These are phyloP conservation scores for Arthrobotrys conoides DNA, from an alignment of 2,329 filamentous ascomycete genomes.

Conservation along the genomic window DNA sequence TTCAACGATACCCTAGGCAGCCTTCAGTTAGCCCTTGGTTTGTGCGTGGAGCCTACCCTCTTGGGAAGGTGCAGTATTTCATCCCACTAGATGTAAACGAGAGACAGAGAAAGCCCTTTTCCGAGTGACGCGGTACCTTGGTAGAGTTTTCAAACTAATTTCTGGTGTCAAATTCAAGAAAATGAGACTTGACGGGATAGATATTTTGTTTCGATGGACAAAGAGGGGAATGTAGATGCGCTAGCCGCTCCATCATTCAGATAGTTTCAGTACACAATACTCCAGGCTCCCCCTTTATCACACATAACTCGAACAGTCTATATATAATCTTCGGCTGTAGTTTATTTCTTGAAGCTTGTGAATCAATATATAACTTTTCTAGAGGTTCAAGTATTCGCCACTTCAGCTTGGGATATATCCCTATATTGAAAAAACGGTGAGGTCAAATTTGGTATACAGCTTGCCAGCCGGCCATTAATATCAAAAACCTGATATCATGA, in stretches of 20 bases:
- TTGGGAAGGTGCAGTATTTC: constrained; percentile 50
- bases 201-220: constrained; percentile 19
- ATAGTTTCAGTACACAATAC: constrained; percentile 16
- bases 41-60: constrained; percentile 40
- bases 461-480: too few relatives aligned
- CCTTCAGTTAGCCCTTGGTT: constrained; percentile 50
- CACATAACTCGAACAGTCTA: neutral
- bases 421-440: neutral
- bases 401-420: neutral
- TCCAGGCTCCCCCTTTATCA: neutral
- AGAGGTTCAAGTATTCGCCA: too few relatives aligned
- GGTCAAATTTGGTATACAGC: neutral
- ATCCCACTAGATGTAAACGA: constrained; percentile 33
- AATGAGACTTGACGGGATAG: constrained; percentile 20
- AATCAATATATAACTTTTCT: neutral
- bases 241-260: constrained; percentile 13
- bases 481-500: neutral
- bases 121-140: constrained; percentile 42
- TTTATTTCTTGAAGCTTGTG: constrained; percentile 8
- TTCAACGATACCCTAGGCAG: constrained; percentile 47
- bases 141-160: constrained; percentile 29
- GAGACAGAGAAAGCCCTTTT: constrained; percentile 16
- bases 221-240: constrained; percentile 53
- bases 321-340: neutral
- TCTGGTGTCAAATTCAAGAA: constrained; percentile 6